Evolutionary conservation across 192 early-diverging fungal genomes (phyloP).

Genomic region (Gaertneriomyces semiglobifer): DNA sequence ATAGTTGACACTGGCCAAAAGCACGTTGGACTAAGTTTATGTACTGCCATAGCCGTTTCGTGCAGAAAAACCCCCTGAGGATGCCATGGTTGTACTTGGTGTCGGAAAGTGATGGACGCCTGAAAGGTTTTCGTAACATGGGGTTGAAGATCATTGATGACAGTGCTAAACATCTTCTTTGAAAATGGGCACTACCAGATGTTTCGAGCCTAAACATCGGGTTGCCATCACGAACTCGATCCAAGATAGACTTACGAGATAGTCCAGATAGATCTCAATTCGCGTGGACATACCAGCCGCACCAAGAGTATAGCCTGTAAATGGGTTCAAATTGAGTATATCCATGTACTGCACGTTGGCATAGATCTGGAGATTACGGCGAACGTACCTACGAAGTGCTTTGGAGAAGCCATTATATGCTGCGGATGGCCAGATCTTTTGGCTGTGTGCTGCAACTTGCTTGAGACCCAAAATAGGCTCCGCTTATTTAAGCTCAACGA

Average conservation of each 20-base stretch:
- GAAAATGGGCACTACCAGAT: not conserved
- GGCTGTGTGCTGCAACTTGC: too few relatives aligned
- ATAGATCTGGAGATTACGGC: not conserved
- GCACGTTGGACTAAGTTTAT: constrained; percentile 27
- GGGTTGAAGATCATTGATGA: constrained; percentile 1
- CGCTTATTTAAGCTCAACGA: too few relatives aligned
- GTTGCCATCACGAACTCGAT: not conserved
- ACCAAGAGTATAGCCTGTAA: not conserved
- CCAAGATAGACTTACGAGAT: constrained; percentile 3
- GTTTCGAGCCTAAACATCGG: not conserved
- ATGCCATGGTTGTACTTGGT: constrained; percentile 87
- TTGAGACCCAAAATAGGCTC: too few relatives aligned
- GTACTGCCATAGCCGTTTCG: constrained; percentile 50
- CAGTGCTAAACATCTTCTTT: not conserved
- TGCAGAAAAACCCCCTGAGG: constrained; percentile 68
- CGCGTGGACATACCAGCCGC: not conserved
- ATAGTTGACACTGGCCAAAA: constrained; percentile 2
- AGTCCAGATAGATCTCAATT: constrained; percentile 1
- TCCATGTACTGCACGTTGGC: not conserved
- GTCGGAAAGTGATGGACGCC: constrained; percentile 60
- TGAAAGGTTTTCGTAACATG: not conserved
- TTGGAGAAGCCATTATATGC: not conserved
- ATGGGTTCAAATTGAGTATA: not conserved
- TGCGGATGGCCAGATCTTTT: too few relatives aligned
- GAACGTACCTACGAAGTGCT: not conserved